Base-by-base conservation (phyloP, 352 stramenopile genomes). In the Pythium apleroticum region DNA sequence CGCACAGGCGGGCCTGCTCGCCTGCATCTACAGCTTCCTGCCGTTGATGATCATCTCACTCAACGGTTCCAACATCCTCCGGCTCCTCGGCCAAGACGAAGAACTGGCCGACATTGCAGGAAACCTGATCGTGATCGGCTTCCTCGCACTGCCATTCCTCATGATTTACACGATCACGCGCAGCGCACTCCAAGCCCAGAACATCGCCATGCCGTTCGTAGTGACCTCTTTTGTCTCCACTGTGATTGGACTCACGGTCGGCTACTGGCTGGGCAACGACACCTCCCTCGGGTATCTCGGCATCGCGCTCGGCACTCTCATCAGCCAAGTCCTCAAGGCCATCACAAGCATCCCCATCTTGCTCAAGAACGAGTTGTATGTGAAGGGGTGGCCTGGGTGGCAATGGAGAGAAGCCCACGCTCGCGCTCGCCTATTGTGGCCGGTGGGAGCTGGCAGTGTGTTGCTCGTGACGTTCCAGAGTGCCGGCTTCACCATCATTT, bases 381-480 rank as follows among this genome's bases (percentile, higher is more conserved):
- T 31, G 14, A 48, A 46, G 4, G 37, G 58, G 14, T 81, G 74
- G 74, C 67, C 71, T 15, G 74, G 73, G 7, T 73, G 63, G 73
- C 54, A 56, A 14, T 61, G 61, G 7, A 9, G 57, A 37, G 41
- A 72, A 60, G 69, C 65, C 4, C 65, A 50, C 15, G 5, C 19
- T 20, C 46, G 66, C 2, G 30, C 58, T 17, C 58, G 28, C 22
- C 22, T 48, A 20, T 7, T 69, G 9, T 60, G 50, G 22, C 70
- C 68, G 0, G 68, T 87, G 11, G 69, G 69, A 14, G 58, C 57
- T 9, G 82, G 75, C 3, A 81, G 75, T 31, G 70, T 89, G 50
- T 68, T 82, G 31, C 79, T 86, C 68, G 72, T 76, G 46, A 69
- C 58, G 1, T 88, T 84, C 69, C 70, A 83, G 27, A 78, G 81